Conservation (phyloP, 768 basidiomycete species). For the Jaapia argillacea region DNA sequence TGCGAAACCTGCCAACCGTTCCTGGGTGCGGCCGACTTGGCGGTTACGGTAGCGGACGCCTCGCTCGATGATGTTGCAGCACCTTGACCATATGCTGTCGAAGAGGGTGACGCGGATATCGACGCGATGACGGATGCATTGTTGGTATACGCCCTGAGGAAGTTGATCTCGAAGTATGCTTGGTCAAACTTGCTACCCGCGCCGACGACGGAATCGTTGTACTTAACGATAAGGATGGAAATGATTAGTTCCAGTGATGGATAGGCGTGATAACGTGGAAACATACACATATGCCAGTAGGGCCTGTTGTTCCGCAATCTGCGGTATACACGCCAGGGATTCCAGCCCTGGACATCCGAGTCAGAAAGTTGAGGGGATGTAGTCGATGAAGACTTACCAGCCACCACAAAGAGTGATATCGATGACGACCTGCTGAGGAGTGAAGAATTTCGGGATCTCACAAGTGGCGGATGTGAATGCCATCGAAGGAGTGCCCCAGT, state of each 20-base stretch:
- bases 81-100: too few relatives aligned
- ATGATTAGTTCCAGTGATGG: slow-evolving; percentile 6
- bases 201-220: slow-evolving; percentile 25
- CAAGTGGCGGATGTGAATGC: slow-evolving; percentile 30
- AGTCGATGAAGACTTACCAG: slow-evolving; percentile 28
- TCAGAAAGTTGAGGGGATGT: neutral
- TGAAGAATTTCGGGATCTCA: slow-evolving; percentile 41
- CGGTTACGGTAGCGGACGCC: too few relatives aligned
- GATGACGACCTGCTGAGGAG: slow-evolving; percentile 57
- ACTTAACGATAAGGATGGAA: too few relatives aligned
- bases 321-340: slow-evolving; percentile 1
- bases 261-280: neutral
- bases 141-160: slow-evolving; percentile 26
- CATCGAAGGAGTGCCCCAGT: slow-evolving; percentile 37
- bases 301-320: slow-evolving; percentile 9
- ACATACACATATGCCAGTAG: slow-evolving; percentile 3
- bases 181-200: slow-evolving; percentile 21
- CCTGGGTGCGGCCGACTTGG: too few relatives aligned
- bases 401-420: slow-evolving; percentile 64
- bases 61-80: too few relatives aligned
- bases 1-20: too few relatives aligned
- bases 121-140: slow-evolving; percentile 7
- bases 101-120: neutral
- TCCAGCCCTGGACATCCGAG: slow-evolving; percentile 9
- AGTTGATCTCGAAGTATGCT: slow-evolving; percentile 32